Base-by-base conservation (phyloP, 1,139 yeast genomes). In the Suhomyces bokatorum region DNA sequence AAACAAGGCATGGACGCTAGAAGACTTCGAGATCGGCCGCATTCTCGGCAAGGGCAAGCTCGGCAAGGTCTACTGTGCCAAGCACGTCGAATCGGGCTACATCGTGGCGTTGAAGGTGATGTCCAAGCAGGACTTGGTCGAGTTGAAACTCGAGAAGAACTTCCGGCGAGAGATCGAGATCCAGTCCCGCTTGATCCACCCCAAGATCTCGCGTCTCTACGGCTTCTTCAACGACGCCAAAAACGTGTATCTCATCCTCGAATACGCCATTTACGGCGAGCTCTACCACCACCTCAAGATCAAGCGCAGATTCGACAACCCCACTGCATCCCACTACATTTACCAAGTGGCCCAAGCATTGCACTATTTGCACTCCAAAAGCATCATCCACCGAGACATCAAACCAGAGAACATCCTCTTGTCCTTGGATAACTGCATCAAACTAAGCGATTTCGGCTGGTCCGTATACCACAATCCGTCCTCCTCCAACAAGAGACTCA, bases 391-490 rank as follows among this genome's bases (percentile, higher is more conserved):
- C 60, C 75, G 99, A 48, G 99, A 91, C 62, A 79, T 91, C 52
- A 91, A 91, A 62, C 97, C 97, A 0, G 98, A 91, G 60, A 91
- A 91, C 56, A 85, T 91, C 41, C 67, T 91, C 42, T 69, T 91
- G 9, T 87, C 89, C 6, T 76, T 82, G 44, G 80, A 87, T 58
- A 87, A 89, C 54, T 74, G 76, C 31, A 74, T 91, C 41, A 90
- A 89, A 59, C 75, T 93, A 36, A 86, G 97, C 35, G 99, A 93
- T 65, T 93, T 93, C 64, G 99, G 99, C 11, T 93, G 98, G 98
- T 87, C 96, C 46, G 95, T 91, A 0, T 60, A 61, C 28, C 50
- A 45, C 13, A 39, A 35, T 16, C 46, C 48, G 7, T 17, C 35
- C 31, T 43, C 85, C 74, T 51, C 78, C 80, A 53, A 53, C 13